Evolutionary conservation across 495 filamentous ascomycete species (phyloP).

Genomic region (Penicillium psychrofluorescens): DNA sequence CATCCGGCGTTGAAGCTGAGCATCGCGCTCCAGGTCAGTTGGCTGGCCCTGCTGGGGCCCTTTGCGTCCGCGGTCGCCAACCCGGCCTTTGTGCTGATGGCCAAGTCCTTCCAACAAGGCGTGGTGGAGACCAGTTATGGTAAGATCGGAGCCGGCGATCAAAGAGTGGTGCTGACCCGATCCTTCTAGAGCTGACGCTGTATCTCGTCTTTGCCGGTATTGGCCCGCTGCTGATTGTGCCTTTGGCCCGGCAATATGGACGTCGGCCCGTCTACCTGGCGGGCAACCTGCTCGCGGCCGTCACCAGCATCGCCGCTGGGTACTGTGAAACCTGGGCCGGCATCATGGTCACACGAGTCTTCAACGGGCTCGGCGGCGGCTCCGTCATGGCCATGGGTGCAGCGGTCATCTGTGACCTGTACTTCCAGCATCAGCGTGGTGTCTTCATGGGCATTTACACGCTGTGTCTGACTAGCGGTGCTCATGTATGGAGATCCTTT

Average conservation of each 20-base stretch:
- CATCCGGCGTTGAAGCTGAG: too few species aligned
- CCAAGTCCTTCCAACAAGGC: too few species aligned
- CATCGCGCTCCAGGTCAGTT: too few species aligned
- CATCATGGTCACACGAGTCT: constrained; percentile 23
- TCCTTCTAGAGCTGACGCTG: not conserved
- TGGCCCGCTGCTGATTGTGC: constrained; percentile 18
- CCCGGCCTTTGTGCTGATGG: too few species aligned
- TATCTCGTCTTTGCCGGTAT: constrained; percentile 5
- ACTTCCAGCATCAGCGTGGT: constrained; percentile 35
- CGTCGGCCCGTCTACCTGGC: constrained; percentile 27
- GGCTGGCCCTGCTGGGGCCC: too few species aligned
- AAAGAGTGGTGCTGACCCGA: too few species aligned
- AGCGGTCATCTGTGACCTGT: constrained; percentile 34
- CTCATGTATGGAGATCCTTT: constrained; percentile 8
- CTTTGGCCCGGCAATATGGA: constrained; percentile 25
- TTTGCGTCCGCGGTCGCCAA: too few species aligned
- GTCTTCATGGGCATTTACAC: constrained; percentile 19
- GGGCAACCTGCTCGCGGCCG: constrained; percentile 23
- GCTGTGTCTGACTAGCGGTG: constrained; percentile 15
- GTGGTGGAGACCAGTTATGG: too few species aligned
- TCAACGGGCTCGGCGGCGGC: constrained; percentile 31
- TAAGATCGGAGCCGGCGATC: too few species aligned
- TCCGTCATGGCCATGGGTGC: constrained; percentile 25
- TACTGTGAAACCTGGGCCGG: constrained; percentile 17
- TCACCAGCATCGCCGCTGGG: constrained; percentile 23